Percentiles rank a stretch among this genome's conserved stretches.
Evolutionary conservation across 176 grass and related monocot genomes (phyloP).

Genomic region (Avena sativa): DNA sequence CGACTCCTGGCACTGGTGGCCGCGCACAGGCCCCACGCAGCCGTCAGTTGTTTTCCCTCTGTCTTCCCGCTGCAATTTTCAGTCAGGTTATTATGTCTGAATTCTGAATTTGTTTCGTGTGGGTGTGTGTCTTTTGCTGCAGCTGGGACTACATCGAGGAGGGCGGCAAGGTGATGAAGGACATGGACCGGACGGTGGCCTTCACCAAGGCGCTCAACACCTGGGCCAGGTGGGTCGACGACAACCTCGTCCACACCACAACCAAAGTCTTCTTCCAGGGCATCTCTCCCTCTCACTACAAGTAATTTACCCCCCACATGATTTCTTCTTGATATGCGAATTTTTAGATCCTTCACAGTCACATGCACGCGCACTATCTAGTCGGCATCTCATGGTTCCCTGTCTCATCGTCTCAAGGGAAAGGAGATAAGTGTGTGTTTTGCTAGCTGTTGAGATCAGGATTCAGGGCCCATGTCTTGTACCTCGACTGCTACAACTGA

Average conservation of each 20-base stretch:
- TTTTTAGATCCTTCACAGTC: not conserved
- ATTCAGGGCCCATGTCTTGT: not conserved
- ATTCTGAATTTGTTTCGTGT: not conserved
- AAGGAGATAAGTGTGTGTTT: not conserved
- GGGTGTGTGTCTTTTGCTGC: not conserved
- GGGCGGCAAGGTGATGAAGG: constrained; percentile 39
- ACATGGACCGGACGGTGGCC: constrained; percentile 80
- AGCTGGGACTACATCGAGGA: constrained; percentile 89
- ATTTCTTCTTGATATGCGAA: not conserved
- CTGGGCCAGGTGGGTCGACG: constrained; percentile 79
- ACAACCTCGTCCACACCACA: constrained; percentile 44
- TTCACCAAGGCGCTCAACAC: constrained; percentile 72
- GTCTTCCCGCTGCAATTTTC: not conserved
- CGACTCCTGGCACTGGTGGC: constrained; percentile 97
- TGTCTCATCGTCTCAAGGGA: not conserved
- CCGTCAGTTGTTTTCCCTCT: constrained; percentile 35
- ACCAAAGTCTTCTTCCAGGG: constrained; percentile 86
- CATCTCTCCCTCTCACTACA: constrained; percentile 74
- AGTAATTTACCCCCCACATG: constrained; percentile 41
- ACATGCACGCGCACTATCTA: not conserved
- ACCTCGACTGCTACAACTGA: constrained; percentile 11
- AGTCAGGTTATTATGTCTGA: not conserved
- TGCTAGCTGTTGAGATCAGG: not conserved
- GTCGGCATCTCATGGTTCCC: not conserved
- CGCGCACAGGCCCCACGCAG: constrained; percentile 52